Evolutionary conservation across 2,329 filamentous ascomycete species (phyloP).

Genomic region (Monosporascus sp.): DNA sequence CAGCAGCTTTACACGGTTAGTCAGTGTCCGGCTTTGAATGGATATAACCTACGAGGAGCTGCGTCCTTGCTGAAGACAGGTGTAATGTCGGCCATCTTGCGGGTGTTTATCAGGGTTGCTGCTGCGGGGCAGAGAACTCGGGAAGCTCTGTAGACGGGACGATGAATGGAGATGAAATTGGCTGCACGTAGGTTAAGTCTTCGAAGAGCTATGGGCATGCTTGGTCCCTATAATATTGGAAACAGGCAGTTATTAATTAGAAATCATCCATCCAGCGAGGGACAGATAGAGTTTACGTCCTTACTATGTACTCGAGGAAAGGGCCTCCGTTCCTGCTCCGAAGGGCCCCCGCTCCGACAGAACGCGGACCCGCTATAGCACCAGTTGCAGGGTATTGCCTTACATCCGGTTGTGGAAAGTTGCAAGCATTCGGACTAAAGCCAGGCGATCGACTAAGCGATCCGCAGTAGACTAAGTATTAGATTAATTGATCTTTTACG

Average conservation of each 20-base stretch:
- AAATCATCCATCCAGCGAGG: background rate
- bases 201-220: conserved; percentile 18
- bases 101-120: conserved; percentile 25
- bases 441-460: too few species aligned
- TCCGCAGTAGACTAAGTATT: too few species aligned
- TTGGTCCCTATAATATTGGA: conserved; percentile 7
- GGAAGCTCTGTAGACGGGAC: conserved; percentile 4
- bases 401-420: too few species aligned
- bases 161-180: conserved; percentile 11
- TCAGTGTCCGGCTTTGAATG: conserved; percentile 4
- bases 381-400: too few species aligned
- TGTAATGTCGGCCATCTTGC: conserved; percentile 41
- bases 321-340: background rate
- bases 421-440: too few species aligned
- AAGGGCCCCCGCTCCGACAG: background rate
- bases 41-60: conserved; percentile 45
- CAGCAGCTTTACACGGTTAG: conserved; percentile 42
- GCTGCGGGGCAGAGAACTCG: conserved; percentile 17
- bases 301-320: background rate
- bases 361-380: background rate
- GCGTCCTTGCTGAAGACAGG: conserved; percentile 54
- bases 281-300: background rate
- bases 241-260: background rate
- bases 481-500: too few species aligned
- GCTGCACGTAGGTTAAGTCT: conserved; percentile 11